phyloP scores from a whole-genome alignment of 768 basidiomycete genomes.

The Boletus rufocinnamomeus region DNA sequence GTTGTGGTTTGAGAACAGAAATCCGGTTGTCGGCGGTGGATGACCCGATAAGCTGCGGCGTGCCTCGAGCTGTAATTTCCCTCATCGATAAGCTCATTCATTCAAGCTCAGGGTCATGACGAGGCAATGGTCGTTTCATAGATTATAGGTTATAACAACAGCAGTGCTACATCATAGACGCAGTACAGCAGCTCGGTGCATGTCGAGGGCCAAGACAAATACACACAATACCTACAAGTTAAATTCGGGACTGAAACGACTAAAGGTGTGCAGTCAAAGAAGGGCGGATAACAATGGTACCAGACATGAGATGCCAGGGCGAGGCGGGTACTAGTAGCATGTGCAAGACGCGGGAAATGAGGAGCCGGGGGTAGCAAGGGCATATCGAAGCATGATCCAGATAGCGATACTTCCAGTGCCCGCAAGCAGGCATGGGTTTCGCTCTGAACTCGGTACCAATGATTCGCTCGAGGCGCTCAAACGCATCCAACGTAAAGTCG shows the following conservation, averaged over 20 bases:
- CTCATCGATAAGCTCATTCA: conserved; percentile 14
- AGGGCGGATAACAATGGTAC: conserved; percentile 23
- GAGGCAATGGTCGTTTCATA: conserved; percentile 27
- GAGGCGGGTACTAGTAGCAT: conserved; percentile 18
- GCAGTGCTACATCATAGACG: conserved; percentile 35
- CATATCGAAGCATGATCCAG: conserved; percentile 26
- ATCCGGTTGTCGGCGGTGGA: background rate
- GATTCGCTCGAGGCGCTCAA: conserved; percentile 27
- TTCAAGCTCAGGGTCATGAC: background rate
- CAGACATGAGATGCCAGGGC: conserved; percentile 23
- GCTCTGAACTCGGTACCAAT: conserved; percentile 14
- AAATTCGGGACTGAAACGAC: conserved; percentile 27
- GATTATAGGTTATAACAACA: conserved; percentile 29
- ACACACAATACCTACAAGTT: conserved; percentile 37
- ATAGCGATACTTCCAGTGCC: conserved; percentile 21
- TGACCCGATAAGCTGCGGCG: background rate
- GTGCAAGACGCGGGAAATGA: conserved; percentile 20
- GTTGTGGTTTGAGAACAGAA: conserved; percentile 15
- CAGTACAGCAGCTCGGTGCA: conserved; percentile 33
- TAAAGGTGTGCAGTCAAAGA: conserved; percentile 27
- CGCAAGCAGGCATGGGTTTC: conserved; percentile 29
- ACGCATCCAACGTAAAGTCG: conserved; percentile 29
- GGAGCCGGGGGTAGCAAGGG: conserved; percentile 26
- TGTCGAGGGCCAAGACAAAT: conserved; percentile 30
- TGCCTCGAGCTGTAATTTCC: background rate